Evolutionary conservation across 495 filamentous ascomycete genomes (phyloP).

Genomic region (Hypoxylon lienhwacheense): DNA sequence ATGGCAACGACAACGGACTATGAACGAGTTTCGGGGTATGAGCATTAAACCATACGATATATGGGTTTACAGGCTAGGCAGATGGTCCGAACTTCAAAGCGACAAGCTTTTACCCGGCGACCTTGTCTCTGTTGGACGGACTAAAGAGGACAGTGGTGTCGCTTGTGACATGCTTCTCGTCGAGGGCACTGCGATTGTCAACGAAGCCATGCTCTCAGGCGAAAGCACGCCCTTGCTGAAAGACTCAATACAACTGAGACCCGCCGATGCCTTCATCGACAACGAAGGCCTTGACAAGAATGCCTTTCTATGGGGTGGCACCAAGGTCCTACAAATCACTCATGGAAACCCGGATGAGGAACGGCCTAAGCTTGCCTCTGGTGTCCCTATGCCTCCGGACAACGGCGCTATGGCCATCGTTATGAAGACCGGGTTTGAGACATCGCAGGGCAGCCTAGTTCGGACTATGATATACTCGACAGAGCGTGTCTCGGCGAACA

Average conservation of each 20-base stretch:
- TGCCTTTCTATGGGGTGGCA: constrained; percentile 92
- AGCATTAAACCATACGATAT: constrained; percentile 97
- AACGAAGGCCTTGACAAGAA: constrained; percentile 94
- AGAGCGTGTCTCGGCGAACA: constrained; percentile 96
- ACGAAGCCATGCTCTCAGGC: constrained; percentile 98
- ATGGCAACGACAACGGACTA: constrained; percentile 96
- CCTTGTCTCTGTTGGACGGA: constrained; percentile 88
- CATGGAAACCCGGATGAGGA: constrained; percentile 78
- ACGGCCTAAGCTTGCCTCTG: constrained; percentile 65
- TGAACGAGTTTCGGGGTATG: constrained; percentile 98
- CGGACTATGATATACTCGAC: constrained; percentile 99
- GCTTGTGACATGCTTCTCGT: constrained; percentile 96
- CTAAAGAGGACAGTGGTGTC: constrained; percentile 95
- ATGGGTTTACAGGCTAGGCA: constrained; percentile 80
- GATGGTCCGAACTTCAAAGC: constrained; percentile 87
- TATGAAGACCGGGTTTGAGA: constrained; percentile 98
- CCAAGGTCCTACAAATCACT: constrained; percentile 94
- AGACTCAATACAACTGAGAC: constrained; percentile 91
- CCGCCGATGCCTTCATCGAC: constrained; percentile 80
- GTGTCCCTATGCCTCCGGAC: constrained; percentile 76
- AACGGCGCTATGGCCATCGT: constrained; percentile 93
- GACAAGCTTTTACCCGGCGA: constrained; percentile 97
- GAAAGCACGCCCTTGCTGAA: constrained; percentile 97
- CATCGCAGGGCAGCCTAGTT: constrained; percentile 94
- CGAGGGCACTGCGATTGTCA: constrained; percentile 95